Base-by-base conservation (phyloP, 2,329 filamentous ascomycete genomes). In the Ophiosphaerella korrae region DNA sequence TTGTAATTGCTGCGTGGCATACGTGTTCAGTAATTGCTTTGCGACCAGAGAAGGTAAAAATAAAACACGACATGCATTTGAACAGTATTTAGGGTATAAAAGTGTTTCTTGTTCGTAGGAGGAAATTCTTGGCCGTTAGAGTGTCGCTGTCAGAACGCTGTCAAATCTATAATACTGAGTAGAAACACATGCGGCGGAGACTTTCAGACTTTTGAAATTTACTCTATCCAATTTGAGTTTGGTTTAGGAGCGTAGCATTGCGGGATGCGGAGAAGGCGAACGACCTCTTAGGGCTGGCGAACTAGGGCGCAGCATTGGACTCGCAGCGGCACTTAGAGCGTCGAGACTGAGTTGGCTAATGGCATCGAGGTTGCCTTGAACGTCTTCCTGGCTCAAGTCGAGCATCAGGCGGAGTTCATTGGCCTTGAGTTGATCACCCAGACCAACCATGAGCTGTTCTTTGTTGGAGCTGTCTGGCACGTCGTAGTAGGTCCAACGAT, bases 301-400 rank as follows among this genome's bases (percentile, higher is more conserved):
- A 53, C 66, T 71, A 16, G 71, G 69, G 34, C 61, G 51, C 14
- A 74, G 60, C 68, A 74, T 63, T 4, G 71, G 71, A 36, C 69
- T 72, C 18, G 69, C 69, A 3, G 71, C 66, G 7, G 71, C 66
- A 41, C 67, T 68, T 60, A 71, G 13, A 2, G 69, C 70, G 53
- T 74, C 68, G 16, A 73, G 60, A 46, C 70, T 72, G 40, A 74
- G 60, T 58, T 71, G 67, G 60, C 68, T 72, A 45, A 74, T 74
- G 8, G 64, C 67, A 29, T 73, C 66, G 3, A 74, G 56, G 23
- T 72, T 73, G 29, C 57, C 61, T 52, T 72, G 64, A 1, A 71
- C 69, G 38, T 71, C 69, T 41, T 74, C 71, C 31, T 72, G 66
- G 40, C 50, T 66, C 48, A 74, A 47, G 38, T 74, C 69, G 3